Conservation (phyloP, 768 basidiomycete genomes). For the Lentinula detonsa region DNA sequence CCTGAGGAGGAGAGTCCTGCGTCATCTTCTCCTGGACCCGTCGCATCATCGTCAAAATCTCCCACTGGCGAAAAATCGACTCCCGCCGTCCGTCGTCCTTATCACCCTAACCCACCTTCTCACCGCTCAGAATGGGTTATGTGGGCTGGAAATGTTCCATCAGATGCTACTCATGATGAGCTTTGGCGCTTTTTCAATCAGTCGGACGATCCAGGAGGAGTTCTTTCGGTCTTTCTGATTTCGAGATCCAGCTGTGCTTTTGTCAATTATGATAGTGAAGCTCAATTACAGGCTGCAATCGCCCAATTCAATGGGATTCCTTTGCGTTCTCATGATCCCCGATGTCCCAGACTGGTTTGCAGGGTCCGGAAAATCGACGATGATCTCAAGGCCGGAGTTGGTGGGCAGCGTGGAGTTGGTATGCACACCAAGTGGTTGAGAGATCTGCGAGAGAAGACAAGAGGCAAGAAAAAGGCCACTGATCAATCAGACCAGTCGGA, state of each 20-base stretch:
- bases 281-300: constrained; percentile 61
- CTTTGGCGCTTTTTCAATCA: constrained; percentile 78
- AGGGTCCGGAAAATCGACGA: constrained; percentile 77
- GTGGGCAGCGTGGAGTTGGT: constrained; percentile 81
- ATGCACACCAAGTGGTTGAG: constrained; percentile 82
- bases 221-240: constrained; percentile 87
- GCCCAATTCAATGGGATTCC: constrained; percentile 63
- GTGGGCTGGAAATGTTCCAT: constrained; percentile 94
- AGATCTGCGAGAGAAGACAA: constrained; percentile 42
- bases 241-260: constrained; percentile 95
- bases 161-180: constrained; percentile 78
- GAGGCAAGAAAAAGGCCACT: constrained; percentile 13
- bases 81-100: constrained; percentile 38
- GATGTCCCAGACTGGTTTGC: constrained; percentile 79
- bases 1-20: neutral
- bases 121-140: constrained; percentile 89
- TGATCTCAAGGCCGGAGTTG: constrained; percentile 85
- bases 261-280: constrained; percentile 74
- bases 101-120: constrained; percentile 66
- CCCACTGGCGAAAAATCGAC: constrained; percentile 18
- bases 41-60: neutral
- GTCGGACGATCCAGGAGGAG: constrained; percentile 35
- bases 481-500: constrained; percentile 4
- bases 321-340: constrained; percentile 63
- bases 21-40: neutral